These are phyloP conservation scores for Saxophila tyrrhenica DNA, from an alignment of 495 filamentous ascomycete genomes.

Conservation along the genomic window DNA sequence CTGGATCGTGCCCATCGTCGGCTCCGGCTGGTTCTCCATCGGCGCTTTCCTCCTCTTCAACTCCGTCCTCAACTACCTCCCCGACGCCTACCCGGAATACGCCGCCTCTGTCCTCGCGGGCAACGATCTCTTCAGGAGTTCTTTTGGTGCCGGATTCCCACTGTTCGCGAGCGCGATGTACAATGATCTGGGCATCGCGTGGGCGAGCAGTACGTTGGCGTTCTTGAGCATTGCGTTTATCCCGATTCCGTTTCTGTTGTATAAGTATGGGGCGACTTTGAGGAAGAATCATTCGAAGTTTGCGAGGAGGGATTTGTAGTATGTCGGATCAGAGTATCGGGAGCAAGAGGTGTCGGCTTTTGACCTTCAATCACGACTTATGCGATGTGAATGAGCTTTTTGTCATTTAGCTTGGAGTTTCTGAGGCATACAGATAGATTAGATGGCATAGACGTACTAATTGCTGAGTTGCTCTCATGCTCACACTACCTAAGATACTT, in stretches of 20 bases:
- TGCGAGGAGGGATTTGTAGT: conserved; percentile 3
- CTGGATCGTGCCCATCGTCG: conserved; percentile 46
- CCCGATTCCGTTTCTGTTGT: conserved; percentile 30
- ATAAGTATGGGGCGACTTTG: conserved; percentile 10
- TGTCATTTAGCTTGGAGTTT: too few species aligned
- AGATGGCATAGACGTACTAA: too few species aligned
- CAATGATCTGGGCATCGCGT: conserved; percentile 24
- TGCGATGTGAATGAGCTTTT: too few species aligned
- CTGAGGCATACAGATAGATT: too few species aligned
- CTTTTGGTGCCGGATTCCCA: conserved; percentile 41
- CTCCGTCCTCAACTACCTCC: conserved; percentile 29
- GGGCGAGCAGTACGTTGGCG: conserved; percentile 25
- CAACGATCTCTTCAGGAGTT: conserved; percentile 38
- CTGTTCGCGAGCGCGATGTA: conserved; percentile 38
- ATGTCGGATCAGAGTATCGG: not conserved
- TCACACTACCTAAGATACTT: too few species aligned
- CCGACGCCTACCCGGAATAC: conserved; percentile 27
- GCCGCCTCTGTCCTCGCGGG: conserved; percentile 41
- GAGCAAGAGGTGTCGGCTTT: too few species aligned
- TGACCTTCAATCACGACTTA: too few species aligned
- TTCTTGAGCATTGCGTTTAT: conserved; percentile 29
- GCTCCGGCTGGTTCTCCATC: conserved; percentile 40
- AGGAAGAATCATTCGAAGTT: conserved; percentile 1
- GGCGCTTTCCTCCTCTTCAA: conserved; percentile 49
- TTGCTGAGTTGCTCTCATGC: too few species aligned